phyloP scores from a whole-genome alignment of 2,329 filamentous ascomycete species.

The Paracoccidioides brasiliensis region DNA sequence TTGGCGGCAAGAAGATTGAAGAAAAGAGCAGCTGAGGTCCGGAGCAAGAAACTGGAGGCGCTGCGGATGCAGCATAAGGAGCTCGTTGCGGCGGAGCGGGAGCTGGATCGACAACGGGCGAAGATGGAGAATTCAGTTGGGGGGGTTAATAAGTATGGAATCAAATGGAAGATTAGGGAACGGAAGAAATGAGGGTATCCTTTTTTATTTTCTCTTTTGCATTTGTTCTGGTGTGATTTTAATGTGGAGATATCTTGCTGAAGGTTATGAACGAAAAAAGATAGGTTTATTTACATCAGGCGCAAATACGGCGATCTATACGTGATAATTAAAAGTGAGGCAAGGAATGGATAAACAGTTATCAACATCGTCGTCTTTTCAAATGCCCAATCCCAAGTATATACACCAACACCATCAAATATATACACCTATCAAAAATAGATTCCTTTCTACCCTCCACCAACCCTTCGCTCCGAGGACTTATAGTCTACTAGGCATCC shows the following conservation, averaged over 20 bases:
- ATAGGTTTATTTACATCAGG: not conserved
- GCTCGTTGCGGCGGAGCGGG: constrained; percentile 42
- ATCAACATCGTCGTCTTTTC: not conserved
- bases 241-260: not conserved
- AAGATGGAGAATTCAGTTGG: constrained; percentile 49
- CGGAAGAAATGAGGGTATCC: constrained; percentile 38
- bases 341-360: not conserved
- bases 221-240: not conserved
- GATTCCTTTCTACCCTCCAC: not conserved
- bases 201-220: not conserved
- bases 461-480: not conserved
- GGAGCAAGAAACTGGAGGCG: constrained; percentile 38
- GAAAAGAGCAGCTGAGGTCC: constrained; percentile 36
- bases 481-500: constrained; percentile 15
- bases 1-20: constrained; percentile 34
- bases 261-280: not conserved
- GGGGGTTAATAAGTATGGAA: constrained; percentile 49
- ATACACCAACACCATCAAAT: no score
- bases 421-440: not conserved
- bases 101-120: constrained; percentile 46
- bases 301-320: not conserved
- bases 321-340: not conserved
- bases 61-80: constrained; percentile 43
- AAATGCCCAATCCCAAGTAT: not conserved
- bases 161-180: constrained; percentile 52